Evolutionary conservation across 306 rosid genomes (phyloP), one percentile per base, ranked within the genome.

Genomic region (Corylus americana): DNA sequence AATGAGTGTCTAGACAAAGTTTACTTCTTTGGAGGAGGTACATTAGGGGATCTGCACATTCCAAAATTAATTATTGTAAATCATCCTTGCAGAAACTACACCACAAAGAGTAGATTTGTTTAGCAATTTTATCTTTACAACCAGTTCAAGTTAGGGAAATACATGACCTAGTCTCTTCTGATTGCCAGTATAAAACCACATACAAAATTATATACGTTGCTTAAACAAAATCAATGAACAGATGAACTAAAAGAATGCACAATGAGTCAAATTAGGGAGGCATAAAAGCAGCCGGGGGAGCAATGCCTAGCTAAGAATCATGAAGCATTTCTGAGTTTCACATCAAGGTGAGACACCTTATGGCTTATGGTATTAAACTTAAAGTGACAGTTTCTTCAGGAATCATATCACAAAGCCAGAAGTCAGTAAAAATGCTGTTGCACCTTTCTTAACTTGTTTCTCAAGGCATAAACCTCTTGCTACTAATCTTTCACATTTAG

Each of bases 1-100:
- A 93, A 81, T 57, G 98, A 96, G 83, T 93, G 98, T 83, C 99
- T 91, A 68, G 97, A 96, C 86, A 93, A 83, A 74, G 99, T 96
- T 78, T 96, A 97, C 82, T 89, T 91, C 79, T 90, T 96, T 42
- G 99, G 97, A 78, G 74, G 81, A 37, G 91, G 89, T 63, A 85
- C 66, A 86, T 71, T 83, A 77, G 91, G 76, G 82, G 98, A 91
- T 79, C 99, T 93, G 94, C 80, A 85, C 37, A 78, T 68, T 71
- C 63, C 66, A 77, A 74, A 67, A 85, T 71, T 27, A 74, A 22
- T 48, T 68, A 74, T 81, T 66, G 74, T 17, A 81, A 37, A 39
- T 76, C 68, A 47, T 57, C 29, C 67, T 54, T 59, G 67, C 54
- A 49, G 55, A 73, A 63, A 70, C 76, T 31, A 61, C 50, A 3